Evolutionary conservation across 495 filamentous ascomycete genomes (phyloP), one percentile per base, ranked within the genome.

Genomic region (Ascobolus immersus): DNA sequence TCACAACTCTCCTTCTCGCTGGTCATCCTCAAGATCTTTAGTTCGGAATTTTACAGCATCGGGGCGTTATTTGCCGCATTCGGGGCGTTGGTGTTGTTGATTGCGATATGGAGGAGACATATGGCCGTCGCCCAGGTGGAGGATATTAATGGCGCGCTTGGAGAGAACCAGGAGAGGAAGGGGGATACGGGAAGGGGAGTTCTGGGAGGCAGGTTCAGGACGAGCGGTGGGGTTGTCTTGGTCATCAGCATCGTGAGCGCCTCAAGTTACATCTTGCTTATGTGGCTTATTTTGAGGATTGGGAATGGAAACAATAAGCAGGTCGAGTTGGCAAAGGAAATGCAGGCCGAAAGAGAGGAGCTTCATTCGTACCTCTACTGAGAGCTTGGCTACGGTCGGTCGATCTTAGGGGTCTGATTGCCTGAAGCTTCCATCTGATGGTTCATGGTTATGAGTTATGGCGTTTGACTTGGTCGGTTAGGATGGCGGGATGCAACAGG

Each of bases 21-120:
- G 12, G 69, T 96, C 38, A 74, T 96, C 6, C 67, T 96, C 32
- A 89, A 84, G 56, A 90, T 96, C 52, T 94, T 94, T 59, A 93
- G 79, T 15, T 61, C 67, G 27, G 80, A 92, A 46, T 92, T 94
- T 63, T 94, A 92, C 55, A 64, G 69, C 41, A 84, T 91, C 41
- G 82, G 81, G 12, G 82, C 82, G 2, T 61, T 93, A 13, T 91
- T 91, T 47, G 81, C 84, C 5, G 70, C 77, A 21, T 93, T 92
- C 43, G 84, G 89, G 1, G 70, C 74, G 12, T 77, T 77, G 10
- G 65, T 96, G 10, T 54, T 94, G 5, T 77, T 78, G 29, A 71
- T 77, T 35, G 50, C 81, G 31, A 81, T 79, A 49, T 62, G 86
- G 11, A 66, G 89, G 37, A 72, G 79, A 34, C 82, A 93, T 50